Percentiles rank a stretch among this genome's conserved stretches.
These are phyloP conservation scores for Xylariaceae sp. DNA, from an alignment of 2,329 filamentous ascomycete species.

Conservation along the genomic window DNA sequence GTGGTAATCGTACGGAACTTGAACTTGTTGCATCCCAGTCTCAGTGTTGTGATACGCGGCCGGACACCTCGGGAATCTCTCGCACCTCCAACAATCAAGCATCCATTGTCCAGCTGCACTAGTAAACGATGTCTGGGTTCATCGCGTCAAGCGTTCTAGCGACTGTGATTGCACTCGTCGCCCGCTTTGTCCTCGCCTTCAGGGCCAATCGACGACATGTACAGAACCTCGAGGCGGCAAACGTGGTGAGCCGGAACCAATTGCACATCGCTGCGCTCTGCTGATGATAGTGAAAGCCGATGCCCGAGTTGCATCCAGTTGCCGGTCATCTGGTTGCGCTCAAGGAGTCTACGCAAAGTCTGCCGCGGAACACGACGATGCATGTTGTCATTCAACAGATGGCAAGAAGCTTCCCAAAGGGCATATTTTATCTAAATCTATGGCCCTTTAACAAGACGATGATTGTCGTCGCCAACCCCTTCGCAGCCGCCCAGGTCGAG, in stretches of 20 bases:
- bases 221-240: conserved; percentile 9
- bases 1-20: too few relatives aligned
- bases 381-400: conserved; percentile 20
- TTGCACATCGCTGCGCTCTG: not conserved
- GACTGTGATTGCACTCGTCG: not conserved
- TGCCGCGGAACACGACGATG: conserved; percentile 16
- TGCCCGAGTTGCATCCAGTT: conserved; percentile 17
- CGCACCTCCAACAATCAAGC: too few relatives aligned
- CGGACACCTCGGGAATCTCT: too few relatives aligned
- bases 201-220: conserved; percentile 11
- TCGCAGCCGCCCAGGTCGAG: conserved; percentile 18
- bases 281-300: conserved; percentile 13
- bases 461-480: conserved; percentile 15
- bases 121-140: conserved; percentile 5
- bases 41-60: too few relatives aligned
- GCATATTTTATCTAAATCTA: conserved; percentile 22
- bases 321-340: conserved; percentile 19
- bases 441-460: conserved; percentile 23
- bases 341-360: conserved; percentile 10
- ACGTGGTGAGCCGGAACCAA: conserved; percentile 2
- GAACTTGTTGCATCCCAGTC: too few relatives aligned
- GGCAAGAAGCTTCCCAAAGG: conserved; percentile 14
- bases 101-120: too few relatives aligned
- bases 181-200: conserved; percentile 1
- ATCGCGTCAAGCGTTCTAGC: conserved; percentile 3